Conservation (phyloP, 2,329 filamentous ascomycete species). For the Erysiphe neolycopersici region DNA sequence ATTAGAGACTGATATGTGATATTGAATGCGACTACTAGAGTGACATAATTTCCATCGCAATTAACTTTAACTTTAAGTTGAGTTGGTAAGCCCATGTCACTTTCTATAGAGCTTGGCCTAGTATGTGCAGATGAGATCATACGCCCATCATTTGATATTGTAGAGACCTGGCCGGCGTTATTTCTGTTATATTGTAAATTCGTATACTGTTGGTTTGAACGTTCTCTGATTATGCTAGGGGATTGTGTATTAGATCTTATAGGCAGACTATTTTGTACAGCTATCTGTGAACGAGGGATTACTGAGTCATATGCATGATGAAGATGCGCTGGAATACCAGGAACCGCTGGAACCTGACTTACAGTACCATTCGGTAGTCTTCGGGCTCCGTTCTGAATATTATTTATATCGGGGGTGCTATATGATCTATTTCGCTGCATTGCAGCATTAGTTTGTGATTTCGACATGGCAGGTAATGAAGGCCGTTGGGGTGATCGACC, state of each 20-base stretch:
- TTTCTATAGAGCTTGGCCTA: conserved; percentile 10
- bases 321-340: conserved; percentile 47
- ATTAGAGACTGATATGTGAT: conserved; percentile 85
- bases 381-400: conserved; percentile 35
- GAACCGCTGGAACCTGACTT: conserved; percentile 37
- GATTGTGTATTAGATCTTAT: conserved; percentile 44
- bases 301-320: conserved; percentile 30
- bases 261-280: conserved; percentile 46
- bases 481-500: conserved; percentile 47
- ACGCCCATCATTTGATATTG: conserved; percentile 11
- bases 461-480: conserved; percentile 45
- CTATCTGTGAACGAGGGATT: conserved; percentile 56
- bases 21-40: conserved; percentile 84
- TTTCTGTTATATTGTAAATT: conserved; percentile 14
- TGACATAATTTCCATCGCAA: conserved; percentile 75
- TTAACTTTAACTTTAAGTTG: conserved; percentile 93
- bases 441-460: conserved; percentile 19
- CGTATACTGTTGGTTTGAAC: conserved; percentile 13
- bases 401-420: conserved; percentile 86
- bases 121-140: conserved; percentile 21
- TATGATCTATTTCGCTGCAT: conserved; percentile 66
- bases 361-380: conserved; percentile 24
- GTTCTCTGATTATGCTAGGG: conserved; percentile 37
- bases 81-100: conserved; percentile 30
- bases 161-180: conserved; percentile 10